Conservation (phyloP, 2,329 filamentous ascomycete genomes). For the Aspergillus uvarum region DNA sequence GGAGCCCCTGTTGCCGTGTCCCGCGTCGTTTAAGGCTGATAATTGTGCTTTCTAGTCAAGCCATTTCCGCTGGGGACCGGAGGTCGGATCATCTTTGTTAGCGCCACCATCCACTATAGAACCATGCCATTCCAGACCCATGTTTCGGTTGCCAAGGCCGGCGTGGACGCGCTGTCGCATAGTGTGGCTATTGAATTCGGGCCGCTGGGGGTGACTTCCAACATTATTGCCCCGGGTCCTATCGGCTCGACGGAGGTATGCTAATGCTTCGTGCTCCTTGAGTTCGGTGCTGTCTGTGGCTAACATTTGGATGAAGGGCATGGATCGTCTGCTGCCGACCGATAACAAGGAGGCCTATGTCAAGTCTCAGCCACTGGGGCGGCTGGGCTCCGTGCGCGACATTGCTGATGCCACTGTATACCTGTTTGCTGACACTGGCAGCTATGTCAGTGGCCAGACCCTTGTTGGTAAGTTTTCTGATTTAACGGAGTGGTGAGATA, state of each 20-base stretch:
- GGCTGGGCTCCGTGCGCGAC: conserved; percentile 78
- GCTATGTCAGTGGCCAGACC: conserved; percentile 79
- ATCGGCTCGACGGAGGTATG: conserved; percentile 74
- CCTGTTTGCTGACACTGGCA: conserved; percentile 80
- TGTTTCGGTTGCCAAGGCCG: conserved; percentile 88
- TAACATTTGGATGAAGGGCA: conserved; percentile 48
- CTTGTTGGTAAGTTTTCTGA: conserved; percentile 58
- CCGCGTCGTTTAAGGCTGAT: conserved; percentile 8
- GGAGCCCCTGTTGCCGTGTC: not conserved
- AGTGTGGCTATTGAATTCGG: conserved; percentile 86
- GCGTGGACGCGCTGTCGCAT: conserved; percentile 79
- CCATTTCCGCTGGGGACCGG: conserved; percentile 58
- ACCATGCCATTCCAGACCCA: conserved; percentile 84
- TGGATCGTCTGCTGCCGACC: conserved; percentile 62
- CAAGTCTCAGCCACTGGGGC: conserved; percentile 66
- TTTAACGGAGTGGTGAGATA: not conserved
- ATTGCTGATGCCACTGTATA: conserved; percentile 92
- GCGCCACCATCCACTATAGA: conserved; percentile 87
- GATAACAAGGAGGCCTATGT: conserved; percentile 50
- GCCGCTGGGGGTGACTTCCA: conserved; percentile 80
- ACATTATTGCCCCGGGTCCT: conserved; percentile 83
- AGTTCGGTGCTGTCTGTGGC: no score
- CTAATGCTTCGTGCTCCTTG: not conserved
- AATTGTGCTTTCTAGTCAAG: conserved; percentile 19
- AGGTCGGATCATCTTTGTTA: conserved; percentile 85